Evolutionary conservation across 2,329 filamentous ascomycete genomes (phyloP), one percentile per base, ranked within the genome.

Genomic region (Aspergillus terreus): DNA sequence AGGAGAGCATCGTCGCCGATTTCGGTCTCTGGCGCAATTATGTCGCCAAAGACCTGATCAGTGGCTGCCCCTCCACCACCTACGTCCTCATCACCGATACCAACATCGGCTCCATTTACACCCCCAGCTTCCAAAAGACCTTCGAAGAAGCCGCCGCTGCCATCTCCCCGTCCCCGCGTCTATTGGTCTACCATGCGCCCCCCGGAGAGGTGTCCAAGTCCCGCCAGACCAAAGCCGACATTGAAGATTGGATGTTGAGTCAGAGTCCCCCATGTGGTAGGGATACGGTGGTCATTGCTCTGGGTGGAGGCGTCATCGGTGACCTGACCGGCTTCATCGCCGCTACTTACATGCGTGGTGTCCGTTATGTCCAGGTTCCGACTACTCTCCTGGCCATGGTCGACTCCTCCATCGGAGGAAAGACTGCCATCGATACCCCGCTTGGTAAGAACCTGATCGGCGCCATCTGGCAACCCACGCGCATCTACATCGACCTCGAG

Each of bases 301-400:
- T 99, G 9, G 94, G 94, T 30, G 94, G 94, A 58, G 94, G 94
- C 52, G 94, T 99, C 55, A 96, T 99, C 72, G 94, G 94, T 30
- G 94, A 99, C 72, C 88, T 99, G 87, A 92, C 96, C 57, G 94
- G 94, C 47, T 99, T 95, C 69, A 91, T 97, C 47, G 94, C 94
- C 19, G 91, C 94, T 36, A 99, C 94, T 35, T 99, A 97, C 75
- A 99, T 99, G 94, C 87, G 94, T 61, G 94, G 94, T 50, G 87
- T 99, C 56, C 89, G 89, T 60, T 96, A 96, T 69, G 91, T 96
- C 40, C 94, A 99, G 73, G 92, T 99, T 44, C 94, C 94, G 1
- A 99, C 94, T 9, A 96, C 92, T 0, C 78, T 99, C 51, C 80
- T 99, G 48, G 85, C 94, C 58, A 99, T 99, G 94, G 94, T 99